These are phyloP conservation scores for Cytospora piceicola DNA, from an alignment of 2,329 filamentous ascomycete genomes.

Conservation along the genomic window DNA sequence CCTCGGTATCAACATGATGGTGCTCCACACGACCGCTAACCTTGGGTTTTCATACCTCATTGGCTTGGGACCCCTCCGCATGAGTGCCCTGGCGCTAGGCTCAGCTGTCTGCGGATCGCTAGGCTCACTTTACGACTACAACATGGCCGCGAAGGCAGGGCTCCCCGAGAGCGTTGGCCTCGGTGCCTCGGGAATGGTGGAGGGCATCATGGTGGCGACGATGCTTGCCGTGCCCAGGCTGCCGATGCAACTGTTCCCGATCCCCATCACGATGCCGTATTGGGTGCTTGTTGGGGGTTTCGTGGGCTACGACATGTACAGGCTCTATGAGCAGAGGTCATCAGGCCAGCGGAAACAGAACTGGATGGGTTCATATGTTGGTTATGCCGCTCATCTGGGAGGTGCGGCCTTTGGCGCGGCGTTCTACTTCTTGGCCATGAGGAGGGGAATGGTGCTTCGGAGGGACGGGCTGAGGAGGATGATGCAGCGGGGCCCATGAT, in stretches of 20 bases:
- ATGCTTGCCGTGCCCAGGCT: slow-evolving; percentile 29
- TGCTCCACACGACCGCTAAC: slow-evolving; percentile 28
- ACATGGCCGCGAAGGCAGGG: slow-evolving; percentile 19
- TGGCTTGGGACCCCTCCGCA: slow-evolving; percentile 29
- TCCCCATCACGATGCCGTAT: slow-evolving; percentile 33
- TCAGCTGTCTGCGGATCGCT: slow-evolving; percentile 32
- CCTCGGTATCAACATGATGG: slow-evolving; percentile 35
- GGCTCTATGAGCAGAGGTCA: slow-evolving; percentile 24
- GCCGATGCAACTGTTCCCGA: slow-evolving; percentile 32
- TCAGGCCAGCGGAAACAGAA: slow-evolving; percentile 20
- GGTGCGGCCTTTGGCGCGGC: slow-evolving; percentile 33
- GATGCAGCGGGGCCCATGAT: neutral
- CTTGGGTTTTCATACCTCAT: slow-evolving; percentile 21
- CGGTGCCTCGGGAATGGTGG: slow-evolving; percentile 35
- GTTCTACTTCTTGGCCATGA: slow-evolving; percentile 31
- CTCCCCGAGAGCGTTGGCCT: slow-evolving; percentile 25
- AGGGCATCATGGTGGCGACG: slow-evolving; percentile 33
- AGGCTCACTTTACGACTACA: slow-evolving; percentile 30
- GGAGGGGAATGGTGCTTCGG: slow-evolving; percentile 12
- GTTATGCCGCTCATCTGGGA: slow-evolving; percentile 36
- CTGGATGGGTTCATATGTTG: slow-evolving; percentile 30
- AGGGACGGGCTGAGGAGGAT: neutral
- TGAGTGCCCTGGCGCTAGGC: slow-evolving; percentile 31
- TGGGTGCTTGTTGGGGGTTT: slow-evolving; percentile 29
- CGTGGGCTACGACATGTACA: slow-evolving; percentile 33